Base-by-base conservation (phyloP, 352 stramenopile genomes). In the Phytophthora sansomeana region DNA sequence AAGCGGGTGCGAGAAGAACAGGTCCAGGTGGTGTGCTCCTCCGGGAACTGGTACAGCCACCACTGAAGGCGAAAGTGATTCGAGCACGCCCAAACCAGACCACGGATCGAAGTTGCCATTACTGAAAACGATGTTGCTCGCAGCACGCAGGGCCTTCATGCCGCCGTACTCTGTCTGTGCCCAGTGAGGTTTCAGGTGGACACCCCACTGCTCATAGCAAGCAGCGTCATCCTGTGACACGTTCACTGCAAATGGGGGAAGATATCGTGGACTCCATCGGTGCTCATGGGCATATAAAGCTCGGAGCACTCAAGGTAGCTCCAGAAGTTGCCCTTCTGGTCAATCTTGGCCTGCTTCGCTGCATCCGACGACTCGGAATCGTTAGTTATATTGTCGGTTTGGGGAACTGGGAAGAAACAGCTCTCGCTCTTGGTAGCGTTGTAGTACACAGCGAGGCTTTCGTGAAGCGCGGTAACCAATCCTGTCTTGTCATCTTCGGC, bases 51-150 rank as follows among this genome's bases (percentile, higher is more conserved):
- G 42, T 8, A 86, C 63, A 32, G 70, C 67, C 14, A 81, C 63
- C 54, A 83, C 75, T 10, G 78, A 83, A 16, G 72, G 60, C 17
- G 69, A 77, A 7, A 85, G 50, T 1, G 63, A 73, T 24, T 75
- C 36, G 9, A 71, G 55, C n/a, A 92, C 81, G 8, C 80, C 77
- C 41, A 72, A 74, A 39, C 67, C 77, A 9, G 71, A 74, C 83
- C 83, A 92, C 33, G 83, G 83, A 47, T 92, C 83, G 33, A 84
- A 83, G 38, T 85, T 61, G 36, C 83, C 83, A 26, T 87, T 87
- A 53, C 78, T 87, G 54, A 90, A 91, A 32, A 92, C 75, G 41
- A 92, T 89, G 69, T 91, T 91, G 24, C 70, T 85, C 6, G 75
- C 48, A 6, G 67, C 51, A 2, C 63, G 63, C 5, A 88, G 67